Evolutionary conservation across 2,329 filamentous ascomycete genomes (phyloP).

Genomic region (Curvularia verruculosa): DNA sequence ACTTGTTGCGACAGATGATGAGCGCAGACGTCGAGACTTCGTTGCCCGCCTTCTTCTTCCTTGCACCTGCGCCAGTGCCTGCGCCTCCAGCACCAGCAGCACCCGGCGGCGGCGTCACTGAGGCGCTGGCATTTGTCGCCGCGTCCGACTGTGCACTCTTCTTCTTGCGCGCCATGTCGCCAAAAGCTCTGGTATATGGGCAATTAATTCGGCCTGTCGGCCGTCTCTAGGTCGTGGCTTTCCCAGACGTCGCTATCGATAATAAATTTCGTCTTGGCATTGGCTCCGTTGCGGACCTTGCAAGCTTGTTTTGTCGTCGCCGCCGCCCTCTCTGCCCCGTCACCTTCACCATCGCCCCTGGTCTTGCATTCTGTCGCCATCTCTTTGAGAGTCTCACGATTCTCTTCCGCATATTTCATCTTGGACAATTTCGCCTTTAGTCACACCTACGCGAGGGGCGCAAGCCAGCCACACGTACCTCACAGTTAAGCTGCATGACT

Average conservation of each 20-base stretch:
- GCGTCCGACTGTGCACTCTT: slow-evolving; percentile 36
- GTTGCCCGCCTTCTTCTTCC: slow-evolving; percentile 17
- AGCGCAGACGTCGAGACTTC: slow-evolving; percentile 38
- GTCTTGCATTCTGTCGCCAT: background rate
- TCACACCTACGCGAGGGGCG: background rate
- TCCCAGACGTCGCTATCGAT: slow-evolving; percentile 13
- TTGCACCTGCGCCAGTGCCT: slow-evolving; percentile 1
- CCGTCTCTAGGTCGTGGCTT: slow-evolving; percentile 12
- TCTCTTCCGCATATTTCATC: background rate
- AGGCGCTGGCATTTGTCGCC: slow-evolving; percentile 21
- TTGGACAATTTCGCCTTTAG: background rate
- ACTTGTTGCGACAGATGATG: slow-evolving; percentile 54
- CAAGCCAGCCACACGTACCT: slow-evolving; percentile 1
- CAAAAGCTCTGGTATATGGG: slow-evolving; percentile 4
- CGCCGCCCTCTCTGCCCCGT: background rate
- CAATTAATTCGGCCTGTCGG: slow-evolving; percentile 2
- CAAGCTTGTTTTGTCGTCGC: slow-evolving; percentile 11
- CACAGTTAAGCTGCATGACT: background rate
- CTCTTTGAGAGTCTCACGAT: background rate
- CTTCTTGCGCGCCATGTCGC: slow-evolving; percentile 44
- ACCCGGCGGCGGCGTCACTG: slow-evolving; percentile 10
- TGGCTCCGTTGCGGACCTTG: slow-evolving; percentile 17
- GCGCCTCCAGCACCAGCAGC: background rate
- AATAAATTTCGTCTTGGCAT: slow-evolving; percentile 30
- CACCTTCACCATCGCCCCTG: background rate